phyloP scores from a whole-genome alignment of 1,284 basidiomycete species.

The Ganoderma lingzhi region DNA sequence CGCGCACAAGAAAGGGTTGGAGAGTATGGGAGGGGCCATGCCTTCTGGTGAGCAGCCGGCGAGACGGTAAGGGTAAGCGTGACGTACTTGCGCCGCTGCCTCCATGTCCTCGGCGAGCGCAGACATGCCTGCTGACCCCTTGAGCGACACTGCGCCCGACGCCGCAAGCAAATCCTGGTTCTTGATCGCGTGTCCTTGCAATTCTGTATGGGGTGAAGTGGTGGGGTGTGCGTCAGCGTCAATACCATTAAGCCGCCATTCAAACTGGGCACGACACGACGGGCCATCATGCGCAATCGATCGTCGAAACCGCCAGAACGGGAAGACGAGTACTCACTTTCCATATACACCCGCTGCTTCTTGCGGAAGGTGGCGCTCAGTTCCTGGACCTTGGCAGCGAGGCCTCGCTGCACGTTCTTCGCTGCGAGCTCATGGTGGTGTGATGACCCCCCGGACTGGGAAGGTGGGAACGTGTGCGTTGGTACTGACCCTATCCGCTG shows the following conservation, averaged over 20 bases:
- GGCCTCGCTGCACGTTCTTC: conserved; percentile 95
- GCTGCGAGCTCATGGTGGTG: conserved; percentile 76
- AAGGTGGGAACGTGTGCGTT: conserved; percentile 51
- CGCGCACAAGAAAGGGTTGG: conserved; percentile 4
- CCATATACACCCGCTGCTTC: conserved; percentile 97
- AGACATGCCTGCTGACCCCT: conserved; percentile 80
- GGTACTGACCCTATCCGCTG: conserved; percentile 67
- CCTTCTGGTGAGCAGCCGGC: conserved; percentile 37
- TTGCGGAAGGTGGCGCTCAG: conserved; percentile 94
- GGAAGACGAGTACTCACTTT: conserved; percentile 72
- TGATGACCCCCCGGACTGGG: conserved; percentile 52
- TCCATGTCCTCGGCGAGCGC: conserved; percentile 88
- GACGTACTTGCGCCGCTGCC: conserved; percentile 71
- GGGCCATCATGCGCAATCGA: conserved; percentile 27
- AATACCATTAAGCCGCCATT: conserved; percentile 1
- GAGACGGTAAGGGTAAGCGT: conserved; percentile 14
- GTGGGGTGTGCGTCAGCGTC: neutral
- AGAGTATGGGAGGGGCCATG: conserved; percentile 20
- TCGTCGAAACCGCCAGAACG: conserved; percentile 30
- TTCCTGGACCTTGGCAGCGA: conserved; percentile 95
- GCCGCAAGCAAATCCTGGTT: conserved; percentile 91
- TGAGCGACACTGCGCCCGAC: conserved; percentile 83
- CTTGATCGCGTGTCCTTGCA: conserved; percentile 94
- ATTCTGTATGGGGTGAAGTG: conserved; percentile 56
- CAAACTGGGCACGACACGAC: neutral